These are phyloP conservation scores for Hysterangium stoloniferum DNA, from an alignment of 768 basidiomycete species.

Conservation along the genomic window DNA sequence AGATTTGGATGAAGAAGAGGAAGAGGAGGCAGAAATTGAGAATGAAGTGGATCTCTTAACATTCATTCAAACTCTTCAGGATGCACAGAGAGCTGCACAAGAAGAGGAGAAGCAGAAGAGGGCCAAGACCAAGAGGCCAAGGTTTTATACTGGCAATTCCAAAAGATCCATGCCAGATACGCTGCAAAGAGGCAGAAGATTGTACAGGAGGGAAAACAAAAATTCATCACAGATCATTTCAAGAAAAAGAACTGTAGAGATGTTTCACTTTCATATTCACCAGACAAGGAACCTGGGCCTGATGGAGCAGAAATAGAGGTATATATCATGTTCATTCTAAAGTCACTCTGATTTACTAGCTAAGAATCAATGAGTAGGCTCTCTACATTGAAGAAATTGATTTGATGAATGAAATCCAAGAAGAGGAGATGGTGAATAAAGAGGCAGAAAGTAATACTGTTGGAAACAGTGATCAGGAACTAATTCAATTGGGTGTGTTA, in stretches of 20 bases:
- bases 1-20: constrained; percentile 39
- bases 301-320: constrained; percentile 60
- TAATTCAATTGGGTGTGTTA: constrained; percentile 83
- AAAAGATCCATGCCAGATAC: too few species aligned
- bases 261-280: constrained; percentile 27
- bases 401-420: constrained; percentile 89
- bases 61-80: too few species aligned
- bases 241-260: too few species aligned
- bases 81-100: too few species aligned
- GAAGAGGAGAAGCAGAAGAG: too few species aligned
- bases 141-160: too few species aligned
- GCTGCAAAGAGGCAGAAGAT: too few species aligned
- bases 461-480: constrained; percentile 85
- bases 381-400: too few species aligned
- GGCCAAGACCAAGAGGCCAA: too few species aligned
- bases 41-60: constrained; percentile 28
- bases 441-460: constrained; percentile 78
- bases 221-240: too few species aligned
- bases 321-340: constrained; percentile 77
- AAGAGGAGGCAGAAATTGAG: constrained; percentile 56
- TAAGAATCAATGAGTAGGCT: constrained; percentile 74
- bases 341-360: constrained; percentile 89
- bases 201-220: too few species aligned
- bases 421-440: constrained; percentile 72
- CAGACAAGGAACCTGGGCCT: constrained; percentile 32